phyloP scores from a whole-genome alignment of 2,329 filamentous ascomycete species.

The Xylaria sp. region DNA sequence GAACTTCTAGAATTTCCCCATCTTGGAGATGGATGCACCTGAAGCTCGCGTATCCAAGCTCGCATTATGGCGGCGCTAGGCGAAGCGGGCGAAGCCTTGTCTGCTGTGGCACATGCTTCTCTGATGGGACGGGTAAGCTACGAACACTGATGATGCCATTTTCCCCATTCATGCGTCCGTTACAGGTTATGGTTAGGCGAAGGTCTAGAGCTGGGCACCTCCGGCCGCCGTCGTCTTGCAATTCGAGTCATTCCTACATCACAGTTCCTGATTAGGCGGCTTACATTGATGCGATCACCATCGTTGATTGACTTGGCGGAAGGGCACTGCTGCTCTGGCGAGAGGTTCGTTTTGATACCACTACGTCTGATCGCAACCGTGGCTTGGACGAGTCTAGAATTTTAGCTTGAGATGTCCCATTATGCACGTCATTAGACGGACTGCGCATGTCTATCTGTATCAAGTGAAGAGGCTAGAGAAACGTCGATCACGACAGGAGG shows the following conservation, averaged over 20 bases:
- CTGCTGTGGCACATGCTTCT: constrained; percentile 64
- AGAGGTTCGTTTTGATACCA: neutral
- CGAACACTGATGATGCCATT: constrained; percentile 4
- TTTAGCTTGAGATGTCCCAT: constrained; percentile 3
- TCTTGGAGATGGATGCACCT: constrained; percentile 51
- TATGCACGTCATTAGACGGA: constrained; percentile 16
- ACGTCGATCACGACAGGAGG: constrained; percentile 34
- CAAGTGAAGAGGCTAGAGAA: constrained; percentile 30
- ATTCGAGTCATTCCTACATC: constrained; percentile 2
- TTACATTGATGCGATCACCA: neutral
- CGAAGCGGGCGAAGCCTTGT: constrained; percentile 67
- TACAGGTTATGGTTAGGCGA: constrained; percentile 13
- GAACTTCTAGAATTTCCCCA: constrained; percentile 43
- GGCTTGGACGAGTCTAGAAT: constrained; percentile 9
- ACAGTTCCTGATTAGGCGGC: neutral
- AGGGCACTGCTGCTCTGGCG: neutral
- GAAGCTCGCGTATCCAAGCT: constrained; percentile 5
- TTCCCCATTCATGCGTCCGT: constrained; percentile 6
- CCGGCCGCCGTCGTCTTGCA: constrained; percentile 18
- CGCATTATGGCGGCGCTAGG: constrained; percentile 74
- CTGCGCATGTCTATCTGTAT: constrained; percentile 13
- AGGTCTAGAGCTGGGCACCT: constrained; percentile 20
- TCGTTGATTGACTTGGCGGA: neutral
- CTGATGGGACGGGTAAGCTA: constrained; percentile 3
- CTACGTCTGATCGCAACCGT: constrained; percentile 5